Base-by-base conservation (phyloP, 1,284 basidiomycete species). In the Irpex sp. region DNA sequence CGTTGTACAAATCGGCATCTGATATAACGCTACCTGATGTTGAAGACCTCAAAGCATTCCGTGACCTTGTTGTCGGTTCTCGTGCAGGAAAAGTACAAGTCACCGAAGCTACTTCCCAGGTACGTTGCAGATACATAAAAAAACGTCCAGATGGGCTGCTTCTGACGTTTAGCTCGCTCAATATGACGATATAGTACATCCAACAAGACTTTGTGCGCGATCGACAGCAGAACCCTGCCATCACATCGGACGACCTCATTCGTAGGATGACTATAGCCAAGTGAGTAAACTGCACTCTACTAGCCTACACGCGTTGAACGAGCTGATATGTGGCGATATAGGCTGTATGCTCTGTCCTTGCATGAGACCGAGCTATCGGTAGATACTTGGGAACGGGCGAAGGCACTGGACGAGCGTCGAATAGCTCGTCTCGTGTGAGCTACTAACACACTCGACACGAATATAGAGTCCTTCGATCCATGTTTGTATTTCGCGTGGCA, bases 151-250 rank as follows among this genome's bases (percentile, higher is more conserved):
- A n/a, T n/a, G n/a, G n/a, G 31, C 19, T 31, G 2, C 19, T 17
- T 1, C 55, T 36, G 6, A 15, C 3, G 0, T 9, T 54, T 2
- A 13, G 15, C 59, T 4, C 26, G 4, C 26, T 31, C 43, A 26
- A 1, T 0, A 35, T 35, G 53, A 6, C 8, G 0, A 33, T 61
- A 2, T 63, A 92, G 89, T 76, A 86, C 66, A 89, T 93, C 35
- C 87, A 92, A 77, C 79, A 85, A 5, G 88, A 92, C 66, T 93
- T 92, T 70, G 88, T 93, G 6, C 75, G 74, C 51, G 80, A 85
- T 65, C 77, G 90, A 57, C 82, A 84, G 69, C 71, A 70, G 67
- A 75, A 81, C 63, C 71, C 68, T 19, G 72, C 73, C 0, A 68
- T 84, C 37, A 85, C 86, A 17, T 74, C 85, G 0, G 84, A 90